Evolutionary conservation across 768 basidiomycete species (phyloP).

Genomic region (Russula dissimulans): DNA sequence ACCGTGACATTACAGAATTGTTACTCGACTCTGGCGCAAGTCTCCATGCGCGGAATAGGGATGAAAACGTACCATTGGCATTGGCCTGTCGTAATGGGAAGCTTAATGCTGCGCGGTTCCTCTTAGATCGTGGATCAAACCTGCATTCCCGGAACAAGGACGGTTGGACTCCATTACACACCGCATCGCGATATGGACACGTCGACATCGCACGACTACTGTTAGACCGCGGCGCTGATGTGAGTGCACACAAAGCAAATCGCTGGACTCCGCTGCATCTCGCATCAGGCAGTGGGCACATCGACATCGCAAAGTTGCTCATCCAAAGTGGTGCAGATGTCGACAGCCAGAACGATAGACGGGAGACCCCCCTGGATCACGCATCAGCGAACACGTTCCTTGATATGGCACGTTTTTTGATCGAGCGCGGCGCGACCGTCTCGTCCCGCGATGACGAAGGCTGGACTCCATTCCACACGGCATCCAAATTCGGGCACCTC

Average conservation of each 20-base stretch:
- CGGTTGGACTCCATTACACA: too few species aligned
- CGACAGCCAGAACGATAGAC: too few species aligned
- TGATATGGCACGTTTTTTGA: neutral
- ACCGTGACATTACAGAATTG: neutral
- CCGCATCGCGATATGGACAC: too few species aligned
- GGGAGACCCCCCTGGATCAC: neutral
- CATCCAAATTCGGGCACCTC: neutral
- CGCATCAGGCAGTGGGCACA: too few species aligned
- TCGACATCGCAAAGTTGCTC: too few species aligned
- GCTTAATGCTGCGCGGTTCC: neutral
- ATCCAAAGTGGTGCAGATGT: too few species aligned
- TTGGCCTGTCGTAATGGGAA: neutral
- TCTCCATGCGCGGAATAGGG: neutral
- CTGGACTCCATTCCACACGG: neutral
- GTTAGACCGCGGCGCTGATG: too few species aligned
- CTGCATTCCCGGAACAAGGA: too few species aligned
- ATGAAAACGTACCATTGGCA: neutral
- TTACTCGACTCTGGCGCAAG: neutral
- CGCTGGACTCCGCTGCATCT: too few species aligned
- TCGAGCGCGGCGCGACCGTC: neutral
- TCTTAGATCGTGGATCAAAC: neutral
- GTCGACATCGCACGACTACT: too few species aligned
- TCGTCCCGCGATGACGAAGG: neutral
- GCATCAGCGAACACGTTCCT: neutral
- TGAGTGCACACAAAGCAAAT: too few species aligned